Evolutionary conservation across 2,329 filamentous ascomycete genomes (phyloP), one percentile per base, ranked within the genome.

Genomic region (Colletotrichum truncatum): DNA sequence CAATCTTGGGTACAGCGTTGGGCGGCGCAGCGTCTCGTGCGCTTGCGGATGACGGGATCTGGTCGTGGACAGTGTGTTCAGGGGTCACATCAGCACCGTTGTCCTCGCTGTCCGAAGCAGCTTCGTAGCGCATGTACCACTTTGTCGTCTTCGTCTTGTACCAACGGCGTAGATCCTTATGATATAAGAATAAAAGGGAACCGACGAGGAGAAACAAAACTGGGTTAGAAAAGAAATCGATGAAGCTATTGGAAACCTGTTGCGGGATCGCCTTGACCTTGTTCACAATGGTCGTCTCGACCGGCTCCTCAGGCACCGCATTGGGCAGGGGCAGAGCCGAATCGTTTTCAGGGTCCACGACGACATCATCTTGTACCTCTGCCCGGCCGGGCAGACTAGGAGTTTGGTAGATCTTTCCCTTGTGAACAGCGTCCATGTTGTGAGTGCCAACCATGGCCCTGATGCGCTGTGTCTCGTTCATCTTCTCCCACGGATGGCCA

Each of bases 381-480:
- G 75, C 73, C 12, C 63, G 51, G 4, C 75, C 76, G 3, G 80
- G 79, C 4, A 84, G 71, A 3, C 73, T 78, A 1, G 76, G 75
- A 4, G 77, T 72, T 25, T 82, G 79, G 16, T 75, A 72, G 12
- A 73, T 69, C 26, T 74, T 73, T 4, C 70, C 72, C 25, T 76
- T 74, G 16, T 46, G 72, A 8, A 73, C 63, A 2, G 73, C 73
- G 30, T 88, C 86, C 38, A 92, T 80, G 2, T 84, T 85, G 72
- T 94, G 92, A 1, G 90, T 91, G n/a, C 92, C 92, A 8, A 92
- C 85, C 59, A 95, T 79, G 2, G 84, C 88, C 59, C 87, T 84
- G 10, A 85, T 84, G 10, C 91, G 79, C 69, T 89, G 85, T 2
- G 77, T 75, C 52, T 77, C 73, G 45, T 73, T 76, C 41, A 81